Evolutionary conservation across 331 rosid genomes (phyloP).

Genomic region (Acacia pycnantha): DNA sequence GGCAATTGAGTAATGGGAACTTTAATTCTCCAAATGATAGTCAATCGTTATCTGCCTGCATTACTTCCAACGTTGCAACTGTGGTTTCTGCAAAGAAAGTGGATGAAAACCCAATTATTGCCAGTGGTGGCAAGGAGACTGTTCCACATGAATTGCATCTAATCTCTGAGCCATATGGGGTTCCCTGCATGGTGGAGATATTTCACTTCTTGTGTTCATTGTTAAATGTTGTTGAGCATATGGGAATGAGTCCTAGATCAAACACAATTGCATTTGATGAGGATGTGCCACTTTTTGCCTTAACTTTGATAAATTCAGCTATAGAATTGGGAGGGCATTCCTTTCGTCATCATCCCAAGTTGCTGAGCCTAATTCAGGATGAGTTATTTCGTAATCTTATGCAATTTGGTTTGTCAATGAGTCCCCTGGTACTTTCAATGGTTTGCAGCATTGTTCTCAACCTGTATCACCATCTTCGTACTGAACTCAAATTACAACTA

Average conservation of each 20-base stretch:
- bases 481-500: conserved; percentile 80
- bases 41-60: conserved; percentile 46
- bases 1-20: conserved; percentile 65
- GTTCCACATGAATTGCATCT: conserved; percentile 55
- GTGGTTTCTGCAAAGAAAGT: conserved; percentile 36
- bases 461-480: conserved; percentile 78
- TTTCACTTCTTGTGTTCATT: conserved; percentile 80
- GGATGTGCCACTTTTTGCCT: conserved; percentile 88
- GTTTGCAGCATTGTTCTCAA: conserved; percentile 86
- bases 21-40: conserved; percentile 44
- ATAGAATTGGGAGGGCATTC: conserved; percentile 79
- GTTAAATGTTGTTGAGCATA: conserved; percentile 71
- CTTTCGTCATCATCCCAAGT: conserved; percentile 59
- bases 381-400: conserved; percentile 75
- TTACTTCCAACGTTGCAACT: conserved; percentile 43
- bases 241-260: conserved; percentile 61
- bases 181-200: conserved; percentile 89
- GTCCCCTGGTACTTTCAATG: conserved; percentile 82
- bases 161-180: conserved; percentile 78
- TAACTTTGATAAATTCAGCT: conserved; percentile 79
- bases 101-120: conserved; percentile 48
- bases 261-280: conserved; percentile 82
- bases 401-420: conserved; percentile 83
- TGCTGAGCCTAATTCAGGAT: conserved; percentile 78
- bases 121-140: conserved; percentile 42